phyloP scores from a whole-genome alignment of 192 early-diverging fungal genomes.

The Tieghemiomyces parasiticus region DNA sequence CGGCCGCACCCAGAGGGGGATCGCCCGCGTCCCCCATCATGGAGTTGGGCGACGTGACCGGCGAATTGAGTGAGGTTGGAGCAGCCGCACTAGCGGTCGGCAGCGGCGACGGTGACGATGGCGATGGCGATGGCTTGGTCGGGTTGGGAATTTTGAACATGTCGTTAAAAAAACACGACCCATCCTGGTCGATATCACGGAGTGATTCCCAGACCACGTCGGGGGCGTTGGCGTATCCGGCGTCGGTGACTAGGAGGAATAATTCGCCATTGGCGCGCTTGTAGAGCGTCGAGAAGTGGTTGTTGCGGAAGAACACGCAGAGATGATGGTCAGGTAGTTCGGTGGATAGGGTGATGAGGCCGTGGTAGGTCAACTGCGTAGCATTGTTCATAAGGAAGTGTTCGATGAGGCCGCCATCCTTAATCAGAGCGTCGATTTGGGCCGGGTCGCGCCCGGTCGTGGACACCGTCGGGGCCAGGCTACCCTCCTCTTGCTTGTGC shows the following conservation, averaged over 20 bases:
- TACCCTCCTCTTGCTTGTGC: too few relatives aligned
- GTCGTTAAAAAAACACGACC: slow-evolving; percentile 44
- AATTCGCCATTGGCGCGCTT: slow-evolving; percentile 34
- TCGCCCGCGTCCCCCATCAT: too few relatives aligned
- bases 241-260: slow-evolving; percentile 53
- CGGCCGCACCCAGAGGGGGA: too few relatives aligned
- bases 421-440: slow-evolving; percentile 10
- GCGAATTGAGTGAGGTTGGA: background rate
- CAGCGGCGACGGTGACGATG: background rate
- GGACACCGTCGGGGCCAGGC: background rate
- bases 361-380: slow-evolving; percentile 73
- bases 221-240: slow-evolving; percentile 41
- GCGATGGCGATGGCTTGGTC: slow-evolving; percentile 1
- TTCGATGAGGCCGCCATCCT: slow-evolving; percentile 29
- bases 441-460: background rate
- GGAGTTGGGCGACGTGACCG: too few relatives aligned
- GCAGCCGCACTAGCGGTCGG: background rate
- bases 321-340: slow-evolving; percentile 37
- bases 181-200: slow-evolving; percentile 40
- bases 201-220: slow-evolving; percentile 63
- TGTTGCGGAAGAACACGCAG: slow-evolving; percentile 84
- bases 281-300: slow-evolving; percentile 73
- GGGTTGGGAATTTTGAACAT: slow-evolving; percentile 26
- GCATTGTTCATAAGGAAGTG: slow-evolving; percentile 59
- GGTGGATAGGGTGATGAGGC: slow-evolving; percentile 49